Conservation (phyloP, 352 stramenopile species). For the Phytophthora pluvialis region DNA sequence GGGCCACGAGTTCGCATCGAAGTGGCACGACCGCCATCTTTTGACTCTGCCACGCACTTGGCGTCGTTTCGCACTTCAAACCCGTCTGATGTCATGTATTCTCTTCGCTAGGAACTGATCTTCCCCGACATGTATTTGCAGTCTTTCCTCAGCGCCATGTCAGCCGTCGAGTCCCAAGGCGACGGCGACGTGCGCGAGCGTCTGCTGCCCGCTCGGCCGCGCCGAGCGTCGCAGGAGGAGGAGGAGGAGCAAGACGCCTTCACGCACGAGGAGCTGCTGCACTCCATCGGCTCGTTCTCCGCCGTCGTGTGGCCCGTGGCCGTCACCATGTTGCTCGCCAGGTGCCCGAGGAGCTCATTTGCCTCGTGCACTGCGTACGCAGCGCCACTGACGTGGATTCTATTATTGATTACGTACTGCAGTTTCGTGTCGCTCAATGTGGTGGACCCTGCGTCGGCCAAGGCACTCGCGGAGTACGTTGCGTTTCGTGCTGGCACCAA, state of each 20-base stretch:
- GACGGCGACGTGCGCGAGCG: slow-evolving; percentile 52
- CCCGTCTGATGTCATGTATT: slow-evolving; percentile 4
- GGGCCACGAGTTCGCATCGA: slow-evolving; percentile 22
- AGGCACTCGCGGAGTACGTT: slow-evolving; percentile 73
- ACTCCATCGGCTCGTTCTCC: slow-evolving; percentile 88
- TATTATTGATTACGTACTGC: slow-evolving; percentile 12
- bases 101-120: slow-evolving; percentile 24
- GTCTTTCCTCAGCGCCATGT: slow-evolving; percentile 15
- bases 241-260: slow-evolving; percentile 48
- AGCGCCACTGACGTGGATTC: background rate
- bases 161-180: slow-evolving; percentile 22
- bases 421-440: slow-evolving; percentile 87
- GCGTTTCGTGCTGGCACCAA: background rate
- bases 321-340: slow-evolving; percentile 83
- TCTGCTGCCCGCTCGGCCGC: slow-evolving; percentile 38
- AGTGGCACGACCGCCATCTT: slow-evolving; percentile 21
- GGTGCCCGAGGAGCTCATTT: slow-evolving; percentile 35
- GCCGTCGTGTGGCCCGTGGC: slow-evolving; percentile 83
- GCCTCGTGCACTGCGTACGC: background rate
- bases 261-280: slow-evolving; percentile 83
- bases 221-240: slow-evolving; percentile 20
- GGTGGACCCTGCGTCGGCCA: slow-evolving; percentile 74
- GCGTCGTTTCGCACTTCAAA: slow-evolving; percentile 30
- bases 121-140: slow-evolving; percentile 21
- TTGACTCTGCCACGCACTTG: slow-evolving; percentile 1